A percentile compares a stretch with the other conserved stretches of the same genome.
phyloP scores from a whole-genome alignment of 352 stramenopile species.

The Phytophthora parvispora region DNA sequence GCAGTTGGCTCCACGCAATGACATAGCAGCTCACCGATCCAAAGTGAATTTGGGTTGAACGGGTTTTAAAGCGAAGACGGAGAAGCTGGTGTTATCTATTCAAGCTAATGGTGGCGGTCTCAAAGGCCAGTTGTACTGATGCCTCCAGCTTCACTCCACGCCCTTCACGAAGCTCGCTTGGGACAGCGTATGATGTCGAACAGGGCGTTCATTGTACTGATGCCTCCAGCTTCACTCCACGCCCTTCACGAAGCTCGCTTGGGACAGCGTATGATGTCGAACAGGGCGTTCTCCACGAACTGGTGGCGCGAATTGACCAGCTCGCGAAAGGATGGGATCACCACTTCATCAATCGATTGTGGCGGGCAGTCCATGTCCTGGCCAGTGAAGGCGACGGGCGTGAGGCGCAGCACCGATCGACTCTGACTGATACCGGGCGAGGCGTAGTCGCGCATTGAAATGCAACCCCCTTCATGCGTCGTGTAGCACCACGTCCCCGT shows the following conservation, averaged over 20 bases:
- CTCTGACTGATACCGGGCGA: not conserved
- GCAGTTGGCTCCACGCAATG: too few relatives aligned
- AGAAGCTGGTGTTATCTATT: too few relatives aligned
- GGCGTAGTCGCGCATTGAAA: not conserved
- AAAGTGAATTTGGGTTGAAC: too few relatives aligned
- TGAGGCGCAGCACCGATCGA: not conserved
- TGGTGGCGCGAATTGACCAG: slow-evolving; percentile 1
- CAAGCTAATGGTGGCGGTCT: too few relatives aligned
- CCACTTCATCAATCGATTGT: not conserved
- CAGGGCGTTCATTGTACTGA: too few relatives aligned
- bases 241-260: not conserved
- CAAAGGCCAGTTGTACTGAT: too few relatives aligned
- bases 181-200: not conserved
- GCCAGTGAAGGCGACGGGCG: not conserved
- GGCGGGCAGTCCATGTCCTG: too few relatives aligned
- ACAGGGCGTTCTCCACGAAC: slow-evolving; percentile 11
- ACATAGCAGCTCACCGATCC: too few relatives aligned
- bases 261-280: not conserved
- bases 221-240: too few relatives aligned
- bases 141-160: too few relatives aligned
- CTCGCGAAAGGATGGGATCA: slow-evolving; percentile 4
- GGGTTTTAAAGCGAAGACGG: too few relatives aligned
- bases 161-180: not conserved
- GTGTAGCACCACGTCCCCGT: not conserved
- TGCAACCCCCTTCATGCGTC: slow-evolving; percentile 1